These are phyloP conservation scores for Starmerella lactis-condensi DNA, from an alignment of 805 yeast species.

Conservation along the genomic window DNA sequence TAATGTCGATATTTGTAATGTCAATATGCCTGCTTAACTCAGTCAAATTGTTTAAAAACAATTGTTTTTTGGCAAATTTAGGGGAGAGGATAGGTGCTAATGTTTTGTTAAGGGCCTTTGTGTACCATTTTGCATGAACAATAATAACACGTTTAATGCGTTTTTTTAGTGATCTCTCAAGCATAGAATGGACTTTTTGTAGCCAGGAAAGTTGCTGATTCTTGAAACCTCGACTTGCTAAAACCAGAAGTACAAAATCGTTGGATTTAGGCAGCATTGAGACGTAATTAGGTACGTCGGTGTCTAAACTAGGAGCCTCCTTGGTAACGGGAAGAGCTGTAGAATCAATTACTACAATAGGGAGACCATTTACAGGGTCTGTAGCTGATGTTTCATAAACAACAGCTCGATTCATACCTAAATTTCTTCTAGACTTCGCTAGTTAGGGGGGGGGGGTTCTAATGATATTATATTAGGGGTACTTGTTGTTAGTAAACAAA, in stretches of 20 bases:
- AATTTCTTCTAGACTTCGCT: too few relatives aligned
- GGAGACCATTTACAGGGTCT: slow-evolving; percentile 52
- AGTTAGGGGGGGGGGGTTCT: too few relatives aligned
- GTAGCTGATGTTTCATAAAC: slow-evolving; percentile 7
- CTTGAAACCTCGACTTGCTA: slow-evolving; percentile 59
- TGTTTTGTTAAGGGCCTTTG: slow-evolving; percentile 49
- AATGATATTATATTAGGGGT: too few relatives aligned
- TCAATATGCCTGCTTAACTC: slow-evolving; percentile 46
- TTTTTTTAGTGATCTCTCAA: slow-evolving; percentile 38
- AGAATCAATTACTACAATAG: slow-evolving; percentile 68
- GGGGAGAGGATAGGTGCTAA: slow-evolving; percentile 32
- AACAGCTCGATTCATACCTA: slow-evolving; percentile 9
- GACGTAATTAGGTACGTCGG: slow-evolving; percentile 40
- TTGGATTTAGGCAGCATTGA: slow-evolving; percentile 35
- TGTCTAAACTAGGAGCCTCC: slow-evolving; percentile 26
- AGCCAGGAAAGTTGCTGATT: slow-evolving; percentile 54
- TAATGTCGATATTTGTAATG: slow-evolving; percentile 56
- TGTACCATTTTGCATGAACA: slow-evolving; percentile 83
- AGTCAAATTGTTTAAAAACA: slow-evolving; percentile 33
- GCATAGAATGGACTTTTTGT: slow-evolving; percentile 34
- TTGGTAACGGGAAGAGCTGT: slow-evolving; percentile 37
- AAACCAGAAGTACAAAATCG: slow-evolving; percentile 50
- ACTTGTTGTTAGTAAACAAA: too few relatives aligned
- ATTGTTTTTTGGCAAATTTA: slow-evolving; percentile 27
- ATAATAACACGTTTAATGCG: slow-evolving; percentile 46